These are phyloP conservation scores for Neostapfia colusana DNA, from an alignment of 176 grass and related monocot species.

Conservation along the genomic window DNA sequence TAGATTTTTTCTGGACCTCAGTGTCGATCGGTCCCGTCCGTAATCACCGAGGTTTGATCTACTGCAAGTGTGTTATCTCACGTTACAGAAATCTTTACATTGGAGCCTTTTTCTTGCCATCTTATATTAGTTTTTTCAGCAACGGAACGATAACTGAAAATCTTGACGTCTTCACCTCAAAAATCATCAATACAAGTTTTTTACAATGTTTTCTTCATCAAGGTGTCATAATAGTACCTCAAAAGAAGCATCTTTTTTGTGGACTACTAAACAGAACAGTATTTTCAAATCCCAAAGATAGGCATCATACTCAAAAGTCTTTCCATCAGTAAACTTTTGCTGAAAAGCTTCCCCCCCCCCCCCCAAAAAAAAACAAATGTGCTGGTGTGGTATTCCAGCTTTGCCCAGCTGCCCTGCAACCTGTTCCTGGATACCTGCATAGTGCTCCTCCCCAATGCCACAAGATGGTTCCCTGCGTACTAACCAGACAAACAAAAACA, in stretches of 20 bases:
- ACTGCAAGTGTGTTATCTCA: conserved; percentile 2
- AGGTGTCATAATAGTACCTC: background rate
- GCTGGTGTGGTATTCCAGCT: conserved; percentile 4
- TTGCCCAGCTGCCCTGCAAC: background rate
- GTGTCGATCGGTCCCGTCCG: background rate
- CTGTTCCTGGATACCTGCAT: conserved; percentile 25
- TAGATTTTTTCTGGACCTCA: conserved; percentile 55
- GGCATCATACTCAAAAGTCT: background rate
- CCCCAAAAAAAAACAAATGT: background rate
- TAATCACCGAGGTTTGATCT: conserved; percentile 11
- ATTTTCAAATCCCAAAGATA: background rate
- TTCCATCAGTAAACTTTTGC: conserved; percentile 8
- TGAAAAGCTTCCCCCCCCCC: conserved; percentile 10
- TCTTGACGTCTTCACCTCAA: background rate
- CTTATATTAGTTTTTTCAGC: background rate
- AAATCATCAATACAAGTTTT: background rate
- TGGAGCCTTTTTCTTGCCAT: background rate
- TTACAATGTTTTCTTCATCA: background rate
- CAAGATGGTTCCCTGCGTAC: background rate
- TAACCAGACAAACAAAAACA: conserved; percentile 16
- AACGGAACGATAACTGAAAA: conserved; percentile 7
- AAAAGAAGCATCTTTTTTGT: background rate
- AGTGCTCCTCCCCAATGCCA: conserved; percentile 9
- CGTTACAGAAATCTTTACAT: background rate
- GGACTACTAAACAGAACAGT: background rate